Evolutionary conservation across 768 basidiomycete species (phyloP), one percentile per base, ranked within the genome.

Genomic region (Rubroboletus satanas): DNA sequence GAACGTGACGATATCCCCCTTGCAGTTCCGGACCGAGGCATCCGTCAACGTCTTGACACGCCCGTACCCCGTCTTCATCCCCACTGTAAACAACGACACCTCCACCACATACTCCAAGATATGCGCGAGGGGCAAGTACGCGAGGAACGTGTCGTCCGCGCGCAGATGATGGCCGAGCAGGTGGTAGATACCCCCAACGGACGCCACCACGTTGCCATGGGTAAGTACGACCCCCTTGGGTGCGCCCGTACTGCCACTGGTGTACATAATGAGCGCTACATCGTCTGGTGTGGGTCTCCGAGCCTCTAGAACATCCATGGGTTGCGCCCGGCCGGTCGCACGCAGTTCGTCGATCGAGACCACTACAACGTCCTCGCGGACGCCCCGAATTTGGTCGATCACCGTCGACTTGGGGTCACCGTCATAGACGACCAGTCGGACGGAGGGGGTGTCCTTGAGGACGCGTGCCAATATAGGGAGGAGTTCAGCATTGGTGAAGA

Each of bases 91-190:
- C 66, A 93, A 79, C 53, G 77, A 74, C 44, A 90, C 74, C 77
- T 99, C 96, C 62, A 97, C 92, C 55, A 95, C 85, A 68, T 92
- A 97, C 73, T 98, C 96, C 56, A 99, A 78, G 59, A 98, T 94
- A 70, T 99, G 95, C 1, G 93, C 93, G 33, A 96, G 84, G 2
- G 94, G 95, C 4, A 98, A 82, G 75, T 93, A 97, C 2, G 94
- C 96, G 54, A 97, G 85, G 75, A 82, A 94, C 21, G 63, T 7
- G 15, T 71, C 71, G 0, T 62, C 61, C 7, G 5, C 0, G 1
- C 2, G 48, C 12, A 71, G 23, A 74, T 80, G 72, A 88, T 93
- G 49, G 73, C 78, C 44, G 12, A 97, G 78, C 3, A 96, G 77
- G 14, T 68, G 74, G 69, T 80, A 79, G 15, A 96, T 80, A n/a